Percentiles rank a stretch among this genome's conserved stretches.
These are phyloP conservation scores for Mucor circinelloides DNA, from an alignment of 371 early-diverging fungal genomes.

Conservation along the genomic window DNA sequence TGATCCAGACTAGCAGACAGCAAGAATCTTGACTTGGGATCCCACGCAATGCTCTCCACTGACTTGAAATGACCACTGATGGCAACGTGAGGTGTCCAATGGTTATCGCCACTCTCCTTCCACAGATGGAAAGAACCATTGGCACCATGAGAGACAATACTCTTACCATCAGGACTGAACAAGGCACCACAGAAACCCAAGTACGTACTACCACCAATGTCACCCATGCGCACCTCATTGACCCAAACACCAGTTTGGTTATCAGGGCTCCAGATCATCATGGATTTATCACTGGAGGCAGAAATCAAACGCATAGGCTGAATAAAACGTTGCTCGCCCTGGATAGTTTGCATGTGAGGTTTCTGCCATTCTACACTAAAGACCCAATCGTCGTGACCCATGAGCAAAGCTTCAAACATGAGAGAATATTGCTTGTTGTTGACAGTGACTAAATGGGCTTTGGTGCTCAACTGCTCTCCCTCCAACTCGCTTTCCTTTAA, in stretches of 20 bases:
- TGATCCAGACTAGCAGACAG: constrained; percentile 86
- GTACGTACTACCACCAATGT: constrained; percentile 79
- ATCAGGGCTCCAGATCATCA: constrained; percentile 93
- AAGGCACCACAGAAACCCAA: constrained; percentile 85
- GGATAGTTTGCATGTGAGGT: constrained; percentile 25
- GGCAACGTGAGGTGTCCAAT: constrained; percentile 73
- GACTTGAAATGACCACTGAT: constrained; percentile 80
- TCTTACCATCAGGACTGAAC: constrained; percentile 69
- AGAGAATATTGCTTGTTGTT: constrained; percentile 60
- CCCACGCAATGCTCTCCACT: constrained; percentile 84
- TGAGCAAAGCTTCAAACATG: constrained; percentile 85
- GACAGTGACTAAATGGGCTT: constrained; percentile 72
- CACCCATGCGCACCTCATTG: constrained; percentile 85
- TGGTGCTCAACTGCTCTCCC: constrained; percentile 76
- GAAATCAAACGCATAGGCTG: constrained; percentile 81
- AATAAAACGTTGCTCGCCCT: constrained; percentile 32
- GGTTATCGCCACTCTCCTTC: constrained; percentile 56
- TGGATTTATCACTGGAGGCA: constrained; percentile 91
- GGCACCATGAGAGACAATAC: constrained; percentile 79
- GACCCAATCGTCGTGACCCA: constrained; percentile 98
- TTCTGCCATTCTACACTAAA: constrained; percentile 82
- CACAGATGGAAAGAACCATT: constrained; percentile 92
- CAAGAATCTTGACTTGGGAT: constrained; percentile 74
- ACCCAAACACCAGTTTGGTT: constrained; percentile 84
- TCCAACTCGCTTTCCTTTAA: constrained; percentile 57